A percentile compares a stretch with the other conserved stretches of the same genome.
Conservation (phyloP, 2,329 filamentous ascomycete species). For the Magnaporthiopsis incrustans region DNA sequence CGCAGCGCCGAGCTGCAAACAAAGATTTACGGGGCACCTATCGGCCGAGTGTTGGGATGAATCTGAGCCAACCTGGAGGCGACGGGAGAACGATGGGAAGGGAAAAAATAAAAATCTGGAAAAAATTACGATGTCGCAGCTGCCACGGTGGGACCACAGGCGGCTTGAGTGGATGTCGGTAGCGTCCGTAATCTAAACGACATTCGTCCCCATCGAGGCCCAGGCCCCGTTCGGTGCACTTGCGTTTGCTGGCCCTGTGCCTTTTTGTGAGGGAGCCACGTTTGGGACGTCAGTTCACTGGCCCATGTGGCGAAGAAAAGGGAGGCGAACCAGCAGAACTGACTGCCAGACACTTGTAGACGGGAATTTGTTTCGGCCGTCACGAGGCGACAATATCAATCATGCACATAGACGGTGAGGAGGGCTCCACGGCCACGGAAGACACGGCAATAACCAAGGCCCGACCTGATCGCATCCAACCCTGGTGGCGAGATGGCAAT, state of each 20-base stretch:
- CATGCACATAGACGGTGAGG: neutral
- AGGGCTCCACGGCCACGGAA: neutral
- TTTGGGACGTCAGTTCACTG: neutral
- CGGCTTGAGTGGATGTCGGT: neutral
- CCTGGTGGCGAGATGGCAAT: neutral
- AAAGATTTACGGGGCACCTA: neutral
- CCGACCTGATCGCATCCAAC: neutral
- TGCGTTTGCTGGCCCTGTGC: neutral
- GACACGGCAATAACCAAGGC: too few relatives aligned
- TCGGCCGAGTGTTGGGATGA: neutral
- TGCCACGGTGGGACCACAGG: neutral
- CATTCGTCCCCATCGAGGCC: neutral
- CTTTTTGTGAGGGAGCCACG: neutral
- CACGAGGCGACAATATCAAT: neutral
- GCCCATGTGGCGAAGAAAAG: neutral
- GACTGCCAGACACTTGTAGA: neutral
- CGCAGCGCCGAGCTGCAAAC: too few relatives aligned
- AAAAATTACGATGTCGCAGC: neutral
- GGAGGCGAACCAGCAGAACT: neutral
- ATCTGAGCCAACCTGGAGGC: too few relatives aligned
- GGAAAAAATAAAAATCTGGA: neutral
- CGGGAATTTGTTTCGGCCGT: neutral
- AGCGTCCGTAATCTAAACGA: neutral
- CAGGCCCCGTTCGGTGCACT: too few relatives aligned
- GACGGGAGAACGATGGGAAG: neutral